Evolutionary conservation across 768 basidiomycete species (phyloP).

Genomic region (Neoboletus subvelutipes): DNA sequence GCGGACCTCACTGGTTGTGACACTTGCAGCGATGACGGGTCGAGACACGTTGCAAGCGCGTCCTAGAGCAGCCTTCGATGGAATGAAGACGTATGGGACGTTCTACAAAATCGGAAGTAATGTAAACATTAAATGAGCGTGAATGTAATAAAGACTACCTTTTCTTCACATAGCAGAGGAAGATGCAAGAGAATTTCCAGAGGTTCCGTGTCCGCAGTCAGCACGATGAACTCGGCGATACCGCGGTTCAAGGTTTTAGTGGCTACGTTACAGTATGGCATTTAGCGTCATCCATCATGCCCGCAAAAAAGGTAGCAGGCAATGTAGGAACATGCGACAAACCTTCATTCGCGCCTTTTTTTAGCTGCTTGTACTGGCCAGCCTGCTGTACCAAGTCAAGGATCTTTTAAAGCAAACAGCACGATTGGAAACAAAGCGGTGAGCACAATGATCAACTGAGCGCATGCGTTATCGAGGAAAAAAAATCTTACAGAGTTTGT

Average conservation of each 20-base stretch:
- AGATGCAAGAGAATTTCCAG: conserved; percentile 97
- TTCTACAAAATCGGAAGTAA: conserved; percentile 51
- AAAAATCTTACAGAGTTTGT: conserved; percentile 76
- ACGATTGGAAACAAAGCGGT: not conserved
- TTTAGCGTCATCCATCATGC: conserved; percentile 6
- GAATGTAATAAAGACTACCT: conserved; percentile 45
- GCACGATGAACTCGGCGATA: conserved; percentile 95
- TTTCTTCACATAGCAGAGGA: conserved; percentile 97
- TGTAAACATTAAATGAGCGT: not conserved
- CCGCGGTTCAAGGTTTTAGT: conserved; percentile 99
- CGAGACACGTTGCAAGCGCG: conserved; percentile 94
- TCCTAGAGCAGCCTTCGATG: conserved; percentile 92
- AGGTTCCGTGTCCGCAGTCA: conserved; percentile 96
- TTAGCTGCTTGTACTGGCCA: conserved; percentile 95
- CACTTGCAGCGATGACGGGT: conserved; percentile 92
- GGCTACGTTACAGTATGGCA: conserved; percentile 45
- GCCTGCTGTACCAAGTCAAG: conserved; percentile 96
- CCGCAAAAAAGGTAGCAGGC: not conserved
- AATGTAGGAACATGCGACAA: conserved; percentile 16
- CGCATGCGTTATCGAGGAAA: not conserved
- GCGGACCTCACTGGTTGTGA: conserved; percentile 94
- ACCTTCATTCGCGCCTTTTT: conserved; percentile 99
- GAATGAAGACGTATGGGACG: conserved; percentile 94
- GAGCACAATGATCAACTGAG: not conserved
- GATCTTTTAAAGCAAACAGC: conserved; percentile 52